A percentile compares a stretch with the other conserved stretches of the same genome.
Conservation (phyloP, 192 early-diverging fungal species). For the Coemansia brasiliensis region DNA sequence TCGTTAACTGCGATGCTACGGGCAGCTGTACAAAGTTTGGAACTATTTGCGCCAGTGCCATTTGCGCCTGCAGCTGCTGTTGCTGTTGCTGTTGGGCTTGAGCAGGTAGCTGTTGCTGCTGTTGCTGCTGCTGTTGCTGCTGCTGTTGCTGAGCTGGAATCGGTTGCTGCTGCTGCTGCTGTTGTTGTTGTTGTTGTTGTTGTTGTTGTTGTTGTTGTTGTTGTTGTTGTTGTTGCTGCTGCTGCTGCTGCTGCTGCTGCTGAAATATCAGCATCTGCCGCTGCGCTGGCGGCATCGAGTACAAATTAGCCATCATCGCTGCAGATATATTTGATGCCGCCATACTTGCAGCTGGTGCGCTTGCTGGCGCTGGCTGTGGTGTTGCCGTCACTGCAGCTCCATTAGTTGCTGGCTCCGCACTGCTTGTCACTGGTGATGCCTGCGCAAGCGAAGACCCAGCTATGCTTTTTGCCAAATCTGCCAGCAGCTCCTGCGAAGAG, state of each 20-base stretch:
- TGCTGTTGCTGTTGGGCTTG: slow-evolving; percentile 25
- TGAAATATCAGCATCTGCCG: slow-evolving; percentile 15
- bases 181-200: slow-evolving; percentile 13
- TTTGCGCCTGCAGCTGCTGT: slow-evolving; percentile 34
- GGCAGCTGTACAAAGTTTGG: slow-evolving; percentile 32
- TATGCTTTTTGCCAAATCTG: neutral
- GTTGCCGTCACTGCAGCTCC: slow-evolving; percentile 6
- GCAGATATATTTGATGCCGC: slow-evolving; percentile 4
- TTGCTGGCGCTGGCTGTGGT: neutral
- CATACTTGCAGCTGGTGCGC: slow-evolving; percentile 3
- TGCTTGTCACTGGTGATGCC: neutral
- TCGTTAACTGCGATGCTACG: slow-evolving; percentile 4
- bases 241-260: slow-evolving; percentile 20
- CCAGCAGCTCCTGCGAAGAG: slow-evolving; percentile 7
- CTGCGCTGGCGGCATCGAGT: slow-evolving; percentile 28
- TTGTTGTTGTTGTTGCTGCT: slow-evolving; percentile 13
- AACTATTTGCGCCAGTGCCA: slow-evolving; percentile 18
- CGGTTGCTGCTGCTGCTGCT: slow-evolving; percentile 18
- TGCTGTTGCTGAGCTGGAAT: slow-evolving; percentile 18
- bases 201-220: slow-evolving; percentile 33
- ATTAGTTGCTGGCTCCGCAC: neutral
- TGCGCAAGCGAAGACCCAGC: neutral
- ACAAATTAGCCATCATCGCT: slow-evolving; percentile 22
- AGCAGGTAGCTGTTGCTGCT: slow-evolving; percentile 17
- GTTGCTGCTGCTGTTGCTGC: slow-evolving; percentile 23